Evolutionary conservation across 495 filamentous ascomycete genomes (phyloP).

Genomic region (Neurospora hispaniola): DNA sequence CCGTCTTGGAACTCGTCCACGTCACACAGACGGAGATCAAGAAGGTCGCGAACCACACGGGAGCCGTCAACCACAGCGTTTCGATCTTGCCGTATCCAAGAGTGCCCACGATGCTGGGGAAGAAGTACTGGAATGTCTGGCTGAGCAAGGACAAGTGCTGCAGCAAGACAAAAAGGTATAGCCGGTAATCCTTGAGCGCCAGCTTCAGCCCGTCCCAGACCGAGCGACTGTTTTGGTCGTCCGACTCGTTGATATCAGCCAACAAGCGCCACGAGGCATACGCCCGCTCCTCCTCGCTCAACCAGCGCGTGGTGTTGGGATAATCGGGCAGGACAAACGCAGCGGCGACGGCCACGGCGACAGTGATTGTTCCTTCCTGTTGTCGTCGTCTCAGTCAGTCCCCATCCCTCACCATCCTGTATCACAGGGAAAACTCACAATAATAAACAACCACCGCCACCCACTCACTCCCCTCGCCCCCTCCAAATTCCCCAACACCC

Average conservation of each 20-base stretch:
- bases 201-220: constrained; percentile 30
- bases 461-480: constrained; percentile 29
- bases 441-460: constrained; percentile 27
- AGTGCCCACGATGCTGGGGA: constrained; percentile 44
- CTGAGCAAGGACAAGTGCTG: constrained; percentile 32
- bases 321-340: constrained; percentile 34
- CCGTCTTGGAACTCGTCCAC: constrained; percentile 27
- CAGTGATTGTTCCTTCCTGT: constrained; percentile 31
- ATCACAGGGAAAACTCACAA: constrained; percentile 1
- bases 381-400: not conserved
- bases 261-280: constrained; percentile 32
- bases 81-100: constrained; percentile 41
- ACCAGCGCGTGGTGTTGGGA: constrained; percentile 33
- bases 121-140: constrained; percentile 41
- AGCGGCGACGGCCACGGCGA: constrained; percentile 26
- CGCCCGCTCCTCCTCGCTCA: constrained; percentile 29
- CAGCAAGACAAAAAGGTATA: constrained; percentile 37
- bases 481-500: constrained; percentile 30
- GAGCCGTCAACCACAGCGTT: constrained; percentile 42
- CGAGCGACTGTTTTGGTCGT: constrained; percentile 15
- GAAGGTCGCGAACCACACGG: constrained; percentile 35
- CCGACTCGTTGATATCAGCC: constrained; percentile 30
- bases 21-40: constrained; percentile 27
- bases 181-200: constrained; percentile 29
- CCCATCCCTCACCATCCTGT: not conserved